Evolutionary conservation across 2,329 filamentous ascomycete species (phyloP).

Genomic region (Fusarium sp.): DNA sequence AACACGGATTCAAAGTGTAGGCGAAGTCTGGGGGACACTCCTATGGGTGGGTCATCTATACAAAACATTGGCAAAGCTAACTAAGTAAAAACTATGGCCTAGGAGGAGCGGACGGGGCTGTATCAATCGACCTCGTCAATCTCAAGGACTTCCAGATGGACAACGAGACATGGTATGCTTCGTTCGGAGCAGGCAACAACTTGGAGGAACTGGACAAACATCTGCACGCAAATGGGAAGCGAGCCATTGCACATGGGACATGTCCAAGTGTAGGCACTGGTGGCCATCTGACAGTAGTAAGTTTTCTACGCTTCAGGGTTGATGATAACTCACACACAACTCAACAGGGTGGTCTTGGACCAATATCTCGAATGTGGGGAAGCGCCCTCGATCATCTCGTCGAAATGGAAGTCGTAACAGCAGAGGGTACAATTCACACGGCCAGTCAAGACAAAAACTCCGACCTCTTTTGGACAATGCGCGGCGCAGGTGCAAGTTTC

Average conservation of each 20-base stretch:
- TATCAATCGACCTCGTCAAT: conserved; percentile 67
- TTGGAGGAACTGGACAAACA: conserved; percentile 65
- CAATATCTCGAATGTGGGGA: conserved; percentile 71
- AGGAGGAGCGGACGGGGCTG: conserved; percentile 63
- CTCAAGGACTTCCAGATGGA: conserved; percentile 68
- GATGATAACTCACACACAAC: not conserved
- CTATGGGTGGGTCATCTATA: conserved; percentile 62
- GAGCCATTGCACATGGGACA: conserved; percentile 71
- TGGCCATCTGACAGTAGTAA: conserved; percentile 68
- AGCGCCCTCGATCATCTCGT: conserved; percentile 66
- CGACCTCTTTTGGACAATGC: conserved; percentile 69
- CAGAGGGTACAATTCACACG: conserved; percentile 63
- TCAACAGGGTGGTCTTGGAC: conserved; percentile 66
- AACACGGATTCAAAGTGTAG: conserved; percentile 66
- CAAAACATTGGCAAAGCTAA: not conserved
- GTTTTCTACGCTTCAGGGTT: conserved; percentile 23
- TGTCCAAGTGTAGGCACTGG: conserved; percentile 71
- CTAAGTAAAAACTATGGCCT: conserved; percentile 56
- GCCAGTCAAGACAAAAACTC: conserved; percentile 62
- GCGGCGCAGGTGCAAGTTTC: conserved; percentile 68
- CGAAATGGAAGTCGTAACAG: conserved; percentile 63
- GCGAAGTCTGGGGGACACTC: conserved; percentile 75
- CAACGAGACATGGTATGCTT: conserved; percentile 64
- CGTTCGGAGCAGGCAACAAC: conserved; percentile 65
- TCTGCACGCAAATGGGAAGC: conserved; percentile 63